Evolutionary conservation across 2,329 filamentous ascomycete genomes (phyloP).

Genomic region (Arthrobotrys sinensis): DNA sequence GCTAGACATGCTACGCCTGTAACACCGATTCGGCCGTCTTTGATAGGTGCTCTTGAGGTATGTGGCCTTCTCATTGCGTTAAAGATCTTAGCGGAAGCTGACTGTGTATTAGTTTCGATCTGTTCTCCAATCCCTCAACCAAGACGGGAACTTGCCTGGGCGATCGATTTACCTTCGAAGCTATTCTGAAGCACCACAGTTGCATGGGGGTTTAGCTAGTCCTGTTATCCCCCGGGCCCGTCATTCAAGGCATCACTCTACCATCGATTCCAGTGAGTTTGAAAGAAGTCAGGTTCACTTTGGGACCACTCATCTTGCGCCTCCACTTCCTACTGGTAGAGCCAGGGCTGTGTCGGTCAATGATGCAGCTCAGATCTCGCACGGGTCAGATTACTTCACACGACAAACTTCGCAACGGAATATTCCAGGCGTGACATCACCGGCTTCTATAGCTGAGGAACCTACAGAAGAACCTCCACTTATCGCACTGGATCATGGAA

Average conservation of each 20-base stretch:
- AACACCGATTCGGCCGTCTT: conserved; percentile 87
- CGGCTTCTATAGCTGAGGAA: conserved; percentile 14
- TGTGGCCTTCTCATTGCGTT: not conserved
- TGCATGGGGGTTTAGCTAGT: conserved; percentile 67
- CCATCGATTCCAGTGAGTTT: conserved; percentile 45
- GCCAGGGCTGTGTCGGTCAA: conserved; percentile 75
- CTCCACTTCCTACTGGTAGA: conserved; percentile 65
- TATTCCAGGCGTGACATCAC: conserved; percentile 4
- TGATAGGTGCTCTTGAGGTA: conserved; percentile 87
- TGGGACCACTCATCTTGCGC: conserved; percentile 33
- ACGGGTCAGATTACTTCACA: conserved; percentile 50
- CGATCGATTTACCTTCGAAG: conserved; percentile 79
- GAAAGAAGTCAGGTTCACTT: conserved; percentile 2
- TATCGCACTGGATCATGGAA: conserved; percentile 38
- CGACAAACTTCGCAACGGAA: conserved; percentile 9
- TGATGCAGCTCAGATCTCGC: conserved; percentile 68
- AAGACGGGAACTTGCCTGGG: conserved; percentile 79
- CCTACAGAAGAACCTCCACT: conserved; percentile 33
- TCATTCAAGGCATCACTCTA: conserved; percentile 67
- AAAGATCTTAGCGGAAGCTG: conserved; percentile 6
- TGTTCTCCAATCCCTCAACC: conserved; percentile 87
- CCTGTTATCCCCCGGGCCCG: conserved; percentile 66
- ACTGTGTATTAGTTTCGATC: conserved; percentile 77
- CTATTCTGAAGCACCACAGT: conserved; percentile 76
- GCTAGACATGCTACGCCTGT: conserved; percentile 79